Conservation (phyloP, 306 rosid species). For the Mimosa pudica region DNA sequence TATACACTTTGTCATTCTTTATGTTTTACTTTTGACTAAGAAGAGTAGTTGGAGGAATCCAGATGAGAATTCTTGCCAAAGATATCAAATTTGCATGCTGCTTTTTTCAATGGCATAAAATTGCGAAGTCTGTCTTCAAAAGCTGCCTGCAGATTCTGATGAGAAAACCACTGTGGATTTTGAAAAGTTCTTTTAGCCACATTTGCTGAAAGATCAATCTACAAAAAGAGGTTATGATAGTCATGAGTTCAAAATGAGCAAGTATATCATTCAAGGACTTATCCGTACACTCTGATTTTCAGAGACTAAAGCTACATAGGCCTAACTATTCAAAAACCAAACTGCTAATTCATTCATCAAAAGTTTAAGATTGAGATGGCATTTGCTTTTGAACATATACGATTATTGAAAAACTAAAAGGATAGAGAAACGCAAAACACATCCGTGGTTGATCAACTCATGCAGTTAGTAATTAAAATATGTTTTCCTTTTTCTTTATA, state of each 20-base stretch:
- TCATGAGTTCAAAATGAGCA: slow-evolving; percentile 10
- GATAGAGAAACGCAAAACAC: slow-evolving; percentile 24
- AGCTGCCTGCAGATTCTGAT: slow-evolving; percentile 37
- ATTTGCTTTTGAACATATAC: not conserved
- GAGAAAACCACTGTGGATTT: slow-evolving; percentile 42
- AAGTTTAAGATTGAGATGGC: not conserved
- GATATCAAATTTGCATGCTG: slow-evolving; percentile 26
- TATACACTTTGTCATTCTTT: slow-evolving; percentile 28
- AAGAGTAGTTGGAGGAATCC: not conserved
- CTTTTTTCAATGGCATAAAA: slow-evolving; percentile 28
- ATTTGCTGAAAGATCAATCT: slow-evolving; percentile 37
- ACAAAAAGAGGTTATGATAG: slow-evolving; percentile 15
- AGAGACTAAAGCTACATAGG: not conserved
- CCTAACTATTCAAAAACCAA: not conserved
- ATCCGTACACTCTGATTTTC: not conserved
- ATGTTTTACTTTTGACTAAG: slow-evolving; percentile 13
- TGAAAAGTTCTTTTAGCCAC: slow-evolving; percentile 38
- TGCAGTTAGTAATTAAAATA: not conserved
- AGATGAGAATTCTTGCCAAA: slow-evolving; percentile 31
- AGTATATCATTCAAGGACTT: not conserved
- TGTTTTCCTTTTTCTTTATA: not conserved
- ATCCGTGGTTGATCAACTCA: not conserved
- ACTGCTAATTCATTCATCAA: not conserved
- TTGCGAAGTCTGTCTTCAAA: slow-evolving; percentile 24
- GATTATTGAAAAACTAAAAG: not conserved